These are phyloP conservation scores for Colletotrichum higginsianum DNA, from an alignment of 2,329 filamentous ascomycete genomes.

Conservation along the genomic window DNA sequence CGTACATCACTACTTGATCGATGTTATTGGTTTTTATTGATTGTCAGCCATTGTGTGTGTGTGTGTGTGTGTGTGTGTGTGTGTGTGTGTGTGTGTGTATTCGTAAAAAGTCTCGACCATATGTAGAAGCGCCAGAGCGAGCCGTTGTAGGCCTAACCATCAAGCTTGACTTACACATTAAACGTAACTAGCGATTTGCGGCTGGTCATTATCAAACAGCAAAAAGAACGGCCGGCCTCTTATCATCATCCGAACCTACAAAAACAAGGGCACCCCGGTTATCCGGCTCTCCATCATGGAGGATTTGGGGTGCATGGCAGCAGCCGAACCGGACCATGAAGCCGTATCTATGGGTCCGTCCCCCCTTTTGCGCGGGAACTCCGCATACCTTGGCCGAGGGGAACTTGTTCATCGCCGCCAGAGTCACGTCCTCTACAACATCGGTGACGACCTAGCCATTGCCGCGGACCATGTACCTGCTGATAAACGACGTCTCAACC, in stretches of 20 bases:
- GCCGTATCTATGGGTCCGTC: conserved; percentile 21
- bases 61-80: too few species aligned
- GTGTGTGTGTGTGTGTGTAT: too few species aligned
- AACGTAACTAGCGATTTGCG: neutral
- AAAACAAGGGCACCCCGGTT: conserved; percentile 7
- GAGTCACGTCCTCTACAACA: neutral
- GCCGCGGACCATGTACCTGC: neutral
- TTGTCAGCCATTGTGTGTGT: too few species aligned
- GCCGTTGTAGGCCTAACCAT: neutral
- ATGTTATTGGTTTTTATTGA: too few species aligned
- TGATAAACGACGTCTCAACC: neutral
- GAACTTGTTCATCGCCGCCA: neutral
- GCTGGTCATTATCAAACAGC: neutral
- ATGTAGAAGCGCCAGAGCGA: too few species aligned
- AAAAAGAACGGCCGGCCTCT: neutral
- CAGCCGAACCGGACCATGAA: neutral
- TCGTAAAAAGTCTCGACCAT: too few species aligned
- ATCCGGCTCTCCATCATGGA: conserved; percentile 1
- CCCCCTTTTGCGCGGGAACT: conserved; percentile 26
- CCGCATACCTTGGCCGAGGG: conserved; percentile 17
- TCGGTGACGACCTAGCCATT: neutral
- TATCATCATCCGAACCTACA: conserved; percentile 7
- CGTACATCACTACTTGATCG: neutral
- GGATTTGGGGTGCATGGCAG: neutral
- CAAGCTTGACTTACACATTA: neutral